Conservation (phyloP, 2,329 filamentous ascomycete species). For the Geosmithia putterillii region DNA sequence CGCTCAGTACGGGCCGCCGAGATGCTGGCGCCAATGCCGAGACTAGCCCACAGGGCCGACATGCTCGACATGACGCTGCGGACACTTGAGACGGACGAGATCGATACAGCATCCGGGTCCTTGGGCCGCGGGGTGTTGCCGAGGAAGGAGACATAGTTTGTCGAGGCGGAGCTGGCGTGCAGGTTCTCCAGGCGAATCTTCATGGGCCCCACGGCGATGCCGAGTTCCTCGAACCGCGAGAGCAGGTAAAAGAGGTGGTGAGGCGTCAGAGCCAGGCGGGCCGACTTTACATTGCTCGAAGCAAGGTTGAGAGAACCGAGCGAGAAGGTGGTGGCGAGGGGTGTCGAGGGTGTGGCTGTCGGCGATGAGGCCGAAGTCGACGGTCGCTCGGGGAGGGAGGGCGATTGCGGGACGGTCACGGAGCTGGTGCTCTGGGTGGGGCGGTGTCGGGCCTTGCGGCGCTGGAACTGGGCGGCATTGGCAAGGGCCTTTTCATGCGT, state of each 20-base stretch:
- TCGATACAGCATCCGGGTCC: constrained; percentile 75
- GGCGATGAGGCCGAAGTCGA: constrained; percentile 49
- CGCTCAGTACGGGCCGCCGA: constrained; percentile 75
- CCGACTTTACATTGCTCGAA: constrained; percentile 75
- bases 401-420: constrained; percentile 35
- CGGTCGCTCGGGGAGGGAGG: constrained; percentile 48
- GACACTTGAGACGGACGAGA: constrained; percentile 92
- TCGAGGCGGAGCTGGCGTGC: constrained; percentile 72
- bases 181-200: constrained; percentile 92
- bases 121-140: constrained; percentile 66
- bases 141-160: constrained; percentile 93
- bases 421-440: constrained; percentile 53
- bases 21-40: constrained; percentile 71
- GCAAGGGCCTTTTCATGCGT: constrained; percentile 95
- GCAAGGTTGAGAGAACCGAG: constrained; percentile 76
- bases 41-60: constrained; percentile 82
- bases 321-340: constrained; percentile 75
- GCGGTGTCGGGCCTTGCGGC: constrained; percentile 62
- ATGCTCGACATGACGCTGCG: constrained; percentile 96
- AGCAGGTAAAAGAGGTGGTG: constrained; percentile 96
- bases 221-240: constrained; percentile 86
- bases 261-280: constrained; percentile 83
- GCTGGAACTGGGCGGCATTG: constrained; percentile 76
- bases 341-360: constrained; percentile 50
- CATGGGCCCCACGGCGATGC: constrained; percentile 87